phyloP scores from a whole-genome alignment of 1,139 yeast species.

The Zygoascus hellenicus region DNA sequence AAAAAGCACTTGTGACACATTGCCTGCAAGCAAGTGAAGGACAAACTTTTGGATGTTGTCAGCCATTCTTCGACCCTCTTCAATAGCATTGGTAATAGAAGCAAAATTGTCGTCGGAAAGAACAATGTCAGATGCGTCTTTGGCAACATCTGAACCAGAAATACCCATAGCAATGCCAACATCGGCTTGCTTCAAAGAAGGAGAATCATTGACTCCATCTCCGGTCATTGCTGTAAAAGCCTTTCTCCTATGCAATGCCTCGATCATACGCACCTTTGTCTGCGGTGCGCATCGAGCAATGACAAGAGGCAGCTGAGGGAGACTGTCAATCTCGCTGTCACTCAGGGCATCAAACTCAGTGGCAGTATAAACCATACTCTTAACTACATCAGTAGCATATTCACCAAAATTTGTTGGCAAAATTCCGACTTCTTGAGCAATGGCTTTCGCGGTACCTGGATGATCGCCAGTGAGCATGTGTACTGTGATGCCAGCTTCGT shows the following conservation, averaged over 20 bases:
- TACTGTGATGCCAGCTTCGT: constrained; percentile 71
- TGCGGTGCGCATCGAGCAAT: constrained; percentile 85
- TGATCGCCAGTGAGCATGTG: constrained; percentile 87
- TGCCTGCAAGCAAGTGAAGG: constrained; percentile 70
- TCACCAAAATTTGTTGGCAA: constrained; percentile 64
- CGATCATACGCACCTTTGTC: constrained; percentile 79
- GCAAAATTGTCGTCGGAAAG: constrained; percentile 72
- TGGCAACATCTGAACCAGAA: constrained; percentile 77
- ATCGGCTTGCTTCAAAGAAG: constrained; percentile 71
- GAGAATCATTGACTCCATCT: constrained; percentile 83
- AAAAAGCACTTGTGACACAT: constrained; percentile 71
- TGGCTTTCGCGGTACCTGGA: constrained; percentile 75
- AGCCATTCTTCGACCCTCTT: constrained; percentile 80
- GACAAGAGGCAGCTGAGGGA: constrained; percentile 71
- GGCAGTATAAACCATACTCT: constrained; percentile 73
- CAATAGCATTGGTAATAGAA: constrained; percentile 69
- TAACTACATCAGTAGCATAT: constrained; percentile 55
- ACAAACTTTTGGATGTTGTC: constrained; percentile 77
- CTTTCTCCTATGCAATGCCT: constrained; percentile 67
- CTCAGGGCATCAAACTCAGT: constrained; percentile 59
- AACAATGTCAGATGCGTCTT: constrained; percentile 73
- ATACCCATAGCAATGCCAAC: constrained; percentile 85
- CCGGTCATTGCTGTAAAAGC: constrained; percentile 83
- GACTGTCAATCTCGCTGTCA: constrained; percentile 57
- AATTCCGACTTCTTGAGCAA: constrained; percentile 82